A percentile compares a stretch with the other conserved stretches of the same genome.
Evolutionary conservation across 2,329 filamentous ascomycete genomes (phyloP).

Genomic region (Thermoascus crustaceus): DNA sequence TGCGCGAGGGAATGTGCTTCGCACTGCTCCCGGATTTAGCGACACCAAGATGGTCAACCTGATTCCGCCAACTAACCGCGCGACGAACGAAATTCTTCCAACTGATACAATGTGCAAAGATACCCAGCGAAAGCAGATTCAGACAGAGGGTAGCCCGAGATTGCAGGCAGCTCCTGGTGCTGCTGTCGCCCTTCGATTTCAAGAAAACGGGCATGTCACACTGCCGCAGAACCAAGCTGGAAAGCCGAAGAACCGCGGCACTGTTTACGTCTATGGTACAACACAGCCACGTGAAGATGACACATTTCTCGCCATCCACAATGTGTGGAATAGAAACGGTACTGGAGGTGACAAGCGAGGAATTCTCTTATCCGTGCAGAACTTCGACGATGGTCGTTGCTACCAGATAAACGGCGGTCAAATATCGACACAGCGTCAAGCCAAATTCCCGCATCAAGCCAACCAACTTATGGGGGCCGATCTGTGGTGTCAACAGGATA

Average conservation of each 20-base stretch:
- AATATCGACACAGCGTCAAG: constrained; percentile 54
- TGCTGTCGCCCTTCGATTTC: constrained; percentile 57
- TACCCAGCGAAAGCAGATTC: constrained; percentile 52
- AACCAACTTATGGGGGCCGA: constrained; percentile 49
- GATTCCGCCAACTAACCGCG: constrained; percentile 48
- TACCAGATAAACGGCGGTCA: constrained; percentile 62
- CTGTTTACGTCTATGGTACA: constrained; percentile 69
- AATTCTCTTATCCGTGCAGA: constrained; percentile 63
- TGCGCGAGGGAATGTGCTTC: constrained; percentile 59
- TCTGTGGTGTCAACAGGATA: constrained; percentile 72
- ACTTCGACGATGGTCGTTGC: constrained; percentile 87
- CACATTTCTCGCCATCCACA: constrained; percentile 56
- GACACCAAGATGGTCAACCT: constrained; percentile 56
- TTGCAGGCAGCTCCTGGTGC: constrained; percentile 55
- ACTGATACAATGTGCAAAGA: constrained; percentile 56
- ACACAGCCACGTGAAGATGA: constrained; percentile 51
- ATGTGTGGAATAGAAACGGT: constrained; percentile 70
- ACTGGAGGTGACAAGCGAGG: constrained; percentile 74
- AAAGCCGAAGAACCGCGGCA: constrained; percentile 60
- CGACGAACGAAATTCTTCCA: constrained; percentile 40
- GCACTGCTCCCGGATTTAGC: constrained; percentile 47
- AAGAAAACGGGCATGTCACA: constrained; percentile 71
- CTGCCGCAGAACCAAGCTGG: constrained; percentile 47
- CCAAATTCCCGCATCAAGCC: constrained; percentile 44
- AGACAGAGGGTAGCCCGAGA: constrained; percentile 53